Base-by-base conservation (phyloP, 805 yeast genomes). In the Saccharomycopsis microspora region DNA sequence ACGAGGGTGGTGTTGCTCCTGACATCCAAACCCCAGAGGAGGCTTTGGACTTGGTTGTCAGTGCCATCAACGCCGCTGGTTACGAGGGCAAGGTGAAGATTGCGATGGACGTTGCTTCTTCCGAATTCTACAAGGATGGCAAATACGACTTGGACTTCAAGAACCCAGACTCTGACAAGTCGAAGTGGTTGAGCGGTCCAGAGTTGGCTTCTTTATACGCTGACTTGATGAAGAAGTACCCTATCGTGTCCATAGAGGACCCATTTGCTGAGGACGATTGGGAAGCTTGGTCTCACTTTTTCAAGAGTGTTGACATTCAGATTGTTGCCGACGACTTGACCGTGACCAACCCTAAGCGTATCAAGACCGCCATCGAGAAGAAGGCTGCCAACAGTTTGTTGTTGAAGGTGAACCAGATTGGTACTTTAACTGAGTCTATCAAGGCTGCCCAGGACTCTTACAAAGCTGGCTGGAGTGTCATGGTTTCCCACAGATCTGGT, bases 1-100 rank as follows among this genome's bases (percentile, higher is more conserved):
- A 90, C 73, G 98, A 90, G 80, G 98, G 98, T 84, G 98, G 98
- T 82, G 96, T 90, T 76, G 98, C 98, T 64, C 98, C 98, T 72
- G 86, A 88, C 72, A 82, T 93, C 60, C 78, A 83, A 59, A 79
- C 96, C 61, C 90, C 98, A 67, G 85, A 80, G 71, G 97, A 90
- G 80, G 98, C 97, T 62, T 76, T 90, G 59, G 97, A 93, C 76
- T 82, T 90, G 70, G 87, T 90, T 69, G 76, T 79, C 60, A 82
- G 71, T 58, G 87, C 98, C 65, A 90, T 93, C 68, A 85, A 80
- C 68, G 70, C 73, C 60, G 96, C 98, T 60, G 98, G 98, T 66
- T 89, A 90, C 84, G 82, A 80, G 57, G 97, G 96, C 69, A 72
- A 79, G 75, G 81, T 90, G 66, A 74, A 78, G 64, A 93, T 90